phyloP scores from a whole-genome alignment of 148 eudicot species.

The Fagopyrum esculentum region DNA sequence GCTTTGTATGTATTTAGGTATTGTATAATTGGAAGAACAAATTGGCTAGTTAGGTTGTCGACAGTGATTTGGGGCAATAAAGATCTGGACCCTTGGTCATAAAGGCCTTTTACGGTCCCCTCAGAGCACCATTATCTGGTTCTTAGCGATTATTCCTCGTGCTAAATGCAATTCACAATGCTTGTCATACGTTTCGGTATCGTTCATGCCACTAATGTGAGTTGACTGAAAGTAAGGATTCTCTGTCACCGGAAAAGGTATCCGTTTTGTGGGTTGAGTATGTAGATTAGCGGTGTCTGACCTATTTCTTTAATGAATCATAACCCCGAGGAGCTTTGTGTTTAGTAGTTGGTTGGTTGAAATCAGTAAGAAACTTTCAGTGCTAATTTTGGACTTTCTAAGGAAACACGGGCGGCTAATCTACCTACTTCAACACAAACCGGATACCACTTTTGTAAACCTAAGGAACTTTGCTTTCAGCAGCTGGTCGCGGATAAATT shows the following conservation, averaged over 20 bases:
- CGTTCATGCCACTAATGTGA: neutral
- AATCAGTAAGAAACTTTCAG: neutral
- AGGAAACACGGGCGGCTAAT: too few relatives aligned
- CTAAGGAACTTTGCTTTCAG: too few relatives aligned
- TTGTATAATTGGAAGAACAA: neutral
- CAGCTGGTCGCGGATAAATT: too few relatives aligned
- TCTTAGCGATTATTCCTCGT: neutral
- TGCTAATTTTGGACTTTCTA: too few relatives aligned
- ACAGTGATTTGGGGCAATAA: neutral
- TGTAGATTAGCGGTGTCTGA: too few relatives aligned
- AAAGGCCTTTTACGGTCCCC: slow-evolving; percentile 7
- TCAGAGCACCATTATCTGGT: neutral
- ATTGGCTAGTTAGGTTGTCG: neutral
- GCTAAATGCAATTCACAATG: neutral
- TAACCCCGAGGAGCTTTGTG: neutral
- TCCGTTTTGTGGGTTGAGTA: too few relatives aligned
- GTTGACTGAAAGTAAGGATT: neutral
- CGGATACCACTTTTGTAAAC: too few relatives aligned
- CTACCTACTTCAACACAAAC: too few relatives aligned
- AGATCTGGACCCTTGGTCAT: neutral
- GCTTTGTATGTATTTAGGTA: neutral
- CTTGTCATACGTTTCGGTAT: neutral
- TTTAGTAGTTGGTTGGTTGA: neutral
- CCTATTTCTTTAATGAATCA: neutral
- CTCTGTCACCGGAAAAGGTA: neutral